Percentiles rank a stretch among this genome's conserved stretches.
These are phyloP conservation scores for Pseudogymnoascus sp. DNA, from an alignment of 2,329 filamentous ascomycete species.

Conservation along the genomic window DNA sequence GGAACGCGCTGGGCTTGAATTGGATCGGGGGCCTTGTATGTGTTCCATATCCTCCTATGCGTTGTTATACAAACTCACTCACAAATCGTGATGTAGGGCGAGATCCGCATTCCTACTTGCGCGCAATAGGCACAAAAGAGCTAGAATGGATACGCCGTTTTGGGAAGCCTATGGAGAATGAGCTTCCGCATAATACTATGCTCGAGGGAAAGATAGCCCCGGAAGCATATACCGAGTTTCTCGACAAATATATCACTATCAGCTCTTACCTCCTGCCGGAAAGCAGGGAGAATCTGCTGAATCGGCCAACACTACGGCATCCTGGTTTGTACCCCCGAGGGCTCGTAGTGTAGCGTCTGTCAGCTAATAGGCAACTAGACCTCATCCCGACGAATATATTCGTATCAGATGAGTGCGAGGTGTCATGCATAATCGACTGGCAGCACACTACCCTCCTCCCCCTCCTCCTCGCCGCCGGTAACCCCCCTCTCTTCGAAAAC, in stretches of 20 bases:
- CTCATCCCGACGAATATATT: slow-evolving; percentile 24
- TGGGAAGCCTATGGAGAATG: not conserved
- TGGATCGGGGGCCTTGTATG: not conserved
- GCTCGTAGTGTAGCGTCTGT: not conserved
- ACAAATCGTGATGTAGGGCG: not conserved
- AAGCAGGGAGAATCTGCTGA: not conserved
- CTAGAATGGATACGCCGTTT: not conserved
- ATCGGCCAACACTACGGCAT: slow-evolving; percentile 11
- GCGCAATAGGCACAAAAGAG: not conserved
- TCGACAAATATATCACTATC: not conserved
- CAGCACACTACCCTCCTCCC: slow-evolving; percentile 32
- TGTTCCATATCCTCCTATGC: not conserved
- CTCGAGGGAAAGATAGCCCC: not conserved
- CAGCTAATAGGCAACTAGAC: not conserved
- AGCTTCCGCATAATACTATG: not conserved
- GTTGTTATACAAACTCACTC: not conserved
- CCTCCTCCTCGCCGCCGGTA: slow-evolving; percentile 29
- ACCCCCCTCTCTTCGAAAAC: slow-evolving; percentile 34
- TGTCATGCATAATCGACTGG: slow-evolving; percentile 34
- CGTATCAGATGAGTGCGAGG: slow-evolving; percentile 24
- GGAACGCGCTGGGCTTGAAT: not conserved
- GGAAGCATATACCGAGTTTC: not conserved
- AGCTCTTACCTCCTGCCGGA: not conserved
- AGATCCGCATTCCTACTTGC: not conserved
- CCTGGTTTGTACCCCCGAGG: not conserved